Conservation (phyloP, 441 rosid genomes). For the Erodium moschatum region DNA sequence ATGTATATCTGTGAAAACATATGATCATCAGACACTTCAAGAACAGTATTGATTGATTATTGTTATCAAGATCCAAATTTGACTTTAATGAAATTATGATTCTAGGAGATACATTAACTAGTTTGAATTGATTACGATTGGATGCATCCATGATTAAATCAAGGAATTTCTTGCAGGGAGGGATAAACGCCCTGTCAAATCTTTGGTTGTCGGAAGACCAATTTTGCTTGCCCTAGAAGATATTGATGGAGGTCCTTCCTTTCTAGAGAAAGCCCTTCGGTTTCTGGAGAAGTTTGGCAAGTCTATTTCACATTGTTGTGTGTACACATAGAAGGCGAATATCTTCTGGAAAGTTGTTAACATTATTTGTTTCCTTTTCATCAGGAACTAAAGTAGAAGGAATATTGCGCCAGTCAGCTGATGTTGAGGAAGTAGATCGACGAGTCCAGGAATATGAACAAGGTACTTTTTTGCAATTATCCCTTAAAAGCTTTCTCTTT, state of each 20-base stretch:
- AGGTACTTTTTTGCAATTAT: slow-evolving; percentile 26
- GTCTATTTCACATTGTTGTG: slow-evolving; percentile 22
- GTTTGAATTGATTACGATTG: not conserved
- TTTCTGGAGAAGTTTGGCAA: slow-evolving; percentile 87
- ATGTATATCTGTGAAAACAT: not conserved
- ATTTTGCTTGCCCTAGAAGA: slow-evolving; percentile 97
- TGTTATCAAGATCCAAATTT: not conserved
- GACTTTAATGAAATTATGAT: not conserved
- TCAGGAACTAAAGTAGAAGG: slow-evolving; percentile 86
- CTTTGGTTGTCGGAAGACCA: slow-evolving; percentile 97
- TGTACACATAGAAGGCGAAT: slow-evolving; percentile 10
- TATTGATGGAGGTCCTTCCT: slow-evolving; percentile 97
- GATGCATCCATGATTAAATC: slow-evolving; percentile 1
- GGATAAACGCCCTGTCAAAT: slow-evolving; percentile 78
- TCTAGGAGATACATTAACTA: not conserved
- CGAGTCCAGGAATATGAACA: slow-evolving; percentile 95
- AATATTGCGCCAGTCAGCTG: slow-evolving; percentile 85
- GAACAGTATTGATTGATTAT: not conserved
- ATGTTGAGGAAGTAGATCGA: slow-evolving; percentile 92
- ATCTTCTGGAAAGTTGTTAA: slow-evolving; percentile 1
- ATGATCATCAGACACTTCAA: not conserved
- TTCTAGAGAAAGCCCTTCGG: slow-evolving; percentile 93
- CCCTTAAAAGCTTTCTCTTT: too few relatives aligned
- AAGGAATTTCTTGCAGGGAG: slow-evolving; percentile 43
- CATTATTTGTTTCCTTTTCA: slow-evolving; percentile 16